Evolutionary conservation across 1,139 yeast species (phyloP), one percentile per base, ranked within the genome.

Genomic region (Hansenula lynferdii): DNA sequence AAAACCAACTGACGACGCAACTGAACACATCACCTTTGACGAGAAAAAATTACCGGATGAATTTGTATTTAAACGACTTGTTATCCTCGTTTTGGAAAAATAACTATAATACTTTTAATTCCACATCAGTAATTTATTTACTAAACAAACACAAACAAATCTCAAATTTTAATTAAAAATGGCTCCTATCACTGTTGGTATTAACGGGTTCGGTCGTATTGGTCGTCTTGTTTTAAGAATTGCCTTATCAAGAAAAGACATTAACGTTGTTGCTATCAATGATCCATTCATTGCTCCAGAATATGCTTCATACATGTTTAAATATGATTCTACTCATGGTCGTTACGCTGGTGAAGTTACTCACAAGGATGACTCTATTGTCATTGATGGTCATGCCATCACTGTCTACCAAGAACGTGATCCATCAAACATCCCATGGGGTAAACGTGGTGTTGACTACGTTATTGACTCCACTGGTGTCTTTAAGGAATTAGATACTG

Each of bases 381-480:
- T 78, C 69, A 75, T 85, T 62, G 77, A 80, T 65, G 90, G 89
- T 61, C 67, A 79, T 60, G 62, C 70, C 62, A 77, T 84, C 69
- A 67, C 67, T 61, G 81, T 82, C 59, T 79, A 71, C 75, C 82
- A 79, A 61, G 90, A 81, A 72, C 70, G 76, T 62, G 90, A 83
- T 75, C 94, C 94, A 57, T 71, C 82, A 47, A 54, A 70, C 57
- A 83, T 85, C 61, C 92, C 92, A 64, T 84, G 95, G 95, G 89
- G 87, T 57, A 70, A 74, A 64, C 61, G 65, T 47, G 85, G 84
- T 61, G 90, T 83, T 53, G 87, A 81, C 62, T 80, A 67, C 72
- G 87, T 85, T 57, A 80, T 84, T 54, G 94, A 84, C 72, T 83
- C 94, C 65, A 85, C 94, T 56, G 94, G 94, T 75, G 89, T 84